Conservation (phyloP, 73 alveolate genomes). For the Diophrys appendiculata region DNA sequence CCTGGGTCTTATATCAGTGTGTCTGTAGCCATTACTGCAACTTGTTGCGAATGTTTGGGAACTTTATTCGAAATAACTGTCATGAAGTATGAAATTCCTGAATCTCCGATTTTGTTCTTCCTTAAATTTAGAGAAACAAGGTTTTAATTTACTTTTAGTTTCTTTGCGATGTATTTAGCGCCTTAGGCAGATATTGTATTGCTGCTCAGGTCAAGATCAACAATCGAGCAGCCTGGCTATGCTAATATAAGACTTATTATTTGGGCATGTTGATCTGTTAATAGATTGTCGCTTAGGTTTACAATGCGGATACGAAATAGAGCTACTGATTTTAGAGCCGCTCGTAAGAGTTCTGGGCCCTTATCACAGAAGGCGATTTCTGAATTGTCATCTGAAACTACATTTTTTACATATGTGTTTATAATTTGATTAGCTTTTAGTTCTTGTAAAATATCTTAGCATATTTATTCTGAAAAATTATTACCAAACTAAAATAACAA, state of each 20-base stretch:
- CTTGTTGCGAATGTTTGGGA: too few species aligned
- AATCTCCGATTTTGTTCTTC: too few species aligned
- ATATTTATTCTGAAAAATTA: background rate
- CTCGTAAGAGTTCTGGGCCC: constrained; percentile 4
- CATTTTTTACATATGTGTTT: background rate
- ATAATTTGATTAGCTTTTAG: background rate
- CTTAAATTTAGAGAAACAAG: too few species aligned
- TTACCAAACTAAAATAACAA: background rate
- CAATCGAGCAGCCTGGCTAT: background rate
- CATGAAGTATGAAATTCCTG: too few species aligned
- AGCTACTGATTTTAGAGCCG: constrained; percentile 2
- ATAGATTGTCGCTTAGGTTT: background rate
- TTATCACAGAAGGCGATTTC: background rate
- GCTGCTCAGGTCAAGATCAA: background rate
- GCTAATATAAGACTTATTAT: background rate
- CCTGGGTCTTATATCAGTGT: too few species aligned
- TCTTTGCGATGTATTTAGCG: too few species aligned
- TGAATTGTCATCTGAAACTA: background rate
- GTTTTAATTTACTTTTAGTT: too few species aligned
- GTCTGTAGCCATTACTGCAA: too few species aligned
- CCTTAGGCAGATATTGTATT: background rate
- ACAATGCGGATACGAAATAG: background rate
- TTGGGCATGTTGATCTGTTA: background rate
- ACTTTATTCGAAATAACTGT: too few species aligned
- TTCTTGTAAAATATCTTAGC: background rate